Conservation (phyloP, 1,139 yeast genomes). For the Nakaseomyces uthaithaninus region DNA sequence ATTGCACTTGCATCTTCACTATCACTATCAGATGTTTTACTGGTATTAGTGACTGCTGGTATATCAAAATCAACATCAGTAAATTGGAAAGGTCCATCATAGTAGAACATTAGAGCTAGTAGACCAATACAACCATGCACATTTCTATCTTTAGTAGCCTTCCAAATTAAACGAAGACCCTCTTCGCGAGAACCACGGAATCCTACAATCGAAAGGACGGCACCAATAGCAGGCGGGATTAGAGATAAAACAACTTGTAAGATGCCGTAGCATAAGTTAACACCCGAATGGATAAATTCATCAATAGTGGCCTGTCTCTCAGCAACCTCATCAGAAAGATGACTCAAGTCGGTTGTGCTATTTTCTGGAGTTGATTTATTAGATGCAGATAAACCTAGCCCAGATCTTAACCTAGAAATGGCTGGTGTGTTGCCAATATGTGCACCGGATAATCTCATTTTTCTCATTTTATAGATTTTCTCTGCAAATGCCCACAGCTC, state of each 20-base stretch:
- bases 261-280: conserved; percentile 84
- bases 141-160: conserved; percentile 64
- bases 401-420: conserved; percentile 35
- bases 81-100: conserved; percentile 92
- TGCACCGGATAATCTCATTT: conserved; percentile 54
- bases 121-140: conserved; percentile 89
- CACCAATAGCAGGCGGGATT: conserved; percentile 86
- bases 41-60: conserved; percentile 33
- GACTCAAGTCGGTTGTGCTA: not conserved
- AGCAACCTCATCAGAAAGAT: conserved; percentile 6
- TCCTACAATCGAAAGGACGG: conserved; percentile 82
- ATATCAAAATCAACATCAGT: conserved; percentile 76
- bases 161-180: conserved; percentile 82
- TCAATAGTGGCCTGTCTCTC: conserved; percentile 54
- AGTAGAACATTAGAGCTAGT: conserved; percentile 71
- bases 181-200: conserved; percentile 78
- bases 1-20: conserved; percentile 11
- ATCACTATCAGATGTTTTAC: conserved; percentile 5
- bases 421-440: conserved; percentile 47
- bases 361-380: conserved; percentile 8
- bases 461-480: conserved; percentile 53
- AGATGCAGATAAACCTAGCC: conserved; percentile 34
- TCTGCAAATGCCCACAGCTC: conserved; percentile 49
- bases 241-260: conserved; percentile 82
- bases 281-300: conserved; percentile 88